These are phyloP conservation scores for Termitomyces sp. DNA, from an alignment of 768 basidiomycete genomes.

Conservation along the genomic window DNA sequence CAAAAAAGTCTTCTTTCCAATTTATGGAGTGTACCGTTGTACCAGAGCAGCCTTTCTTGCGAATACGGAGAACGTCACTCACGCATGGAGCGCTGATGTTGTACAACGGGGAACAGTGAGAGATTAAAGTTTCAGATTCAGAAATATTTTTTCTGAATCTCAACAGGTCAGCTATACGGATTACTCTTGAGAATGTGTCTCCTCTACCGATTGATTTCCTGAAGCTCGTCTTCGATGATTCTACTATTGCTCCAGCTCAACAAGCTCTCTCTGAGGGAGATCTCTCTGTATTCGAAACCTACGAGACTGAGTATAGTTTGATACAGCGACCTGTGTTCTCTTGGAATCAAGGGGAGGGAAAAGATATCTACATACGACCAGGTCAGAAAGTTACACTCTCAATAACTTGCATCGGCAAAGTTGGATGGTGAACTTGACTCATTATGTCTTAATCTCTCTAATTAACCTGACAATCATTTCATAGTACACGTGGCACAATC, in stretches of 20 bases:
- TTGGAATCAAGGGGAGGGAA: constrained; percentile 54
- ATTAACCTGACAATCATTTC: constrained; percentile 7
- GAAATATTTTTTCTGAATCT: neutral
- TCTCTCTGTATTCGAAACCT: constrained; percentile 76
- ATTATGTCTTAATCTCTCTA: neutral
- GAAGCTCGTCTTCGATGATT: constrained; percentile 85
- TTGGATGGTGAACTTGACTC: constrained; percentile 71
- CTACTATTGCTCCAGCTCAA: constrained; percentile 73
- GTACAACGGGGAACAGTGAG: constrained; percentile 89
- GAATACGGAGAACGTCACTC: constrained; percentile 82
- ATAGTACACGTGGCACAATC: constrained; percentile 71
- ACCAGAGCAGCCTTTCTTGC: constrained; percentile 80
- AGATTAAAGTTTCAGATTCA: neutral
- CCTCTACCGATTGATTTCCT: constrained; percentile 79
- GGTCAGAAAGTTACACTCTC: constrained; percentile 66
- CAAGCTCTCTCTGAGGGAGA: constrained; percentile 76
- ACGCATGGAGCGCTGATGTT: constrained; percentile 94
- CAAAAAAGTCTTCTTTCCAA: constrained; percentile 23
- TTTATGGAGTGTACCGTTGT: constrained; percentile 84
- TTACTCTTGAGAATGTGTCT: constrained; percentile 91
- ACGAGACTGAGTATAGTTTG: constrained; percentile 85
- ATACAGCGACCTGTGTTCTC: constrained; percentile 75
- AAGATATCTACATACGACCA: constrained; percentile 56
- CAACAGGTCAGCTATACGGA: constrained; percentile 70
- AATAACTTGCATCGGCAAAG: constrained; percentile 81